phyloP scores from a whole-genome alignment of 1,284 basidiomycete genomes.

The Lignosus rhinocerotis region DNA sequence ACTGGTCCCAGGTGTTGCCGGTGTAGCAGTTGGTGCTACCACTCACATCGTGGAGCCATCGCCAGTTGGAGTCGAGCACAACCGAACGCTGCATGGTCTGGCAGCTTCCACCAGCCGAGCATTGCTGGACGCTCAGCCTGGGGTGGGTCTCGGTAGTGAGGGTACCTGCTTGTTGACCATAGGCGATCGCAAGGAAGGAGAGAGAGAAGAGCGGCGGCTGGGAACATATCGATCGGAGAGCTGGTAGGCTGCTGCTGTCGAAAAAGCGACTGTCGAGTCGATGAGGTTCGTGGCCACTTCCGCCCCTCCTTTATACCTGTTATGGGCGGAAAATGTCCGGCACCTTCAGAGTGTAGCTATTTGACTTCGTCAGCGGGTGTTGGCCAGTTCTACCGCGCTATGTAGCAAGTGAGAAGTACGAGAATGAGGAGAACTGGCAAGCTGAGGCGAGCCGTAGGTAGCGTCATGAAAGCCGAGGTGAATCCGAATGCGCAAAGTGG shows the following conservation, averaged over 20 bases:
- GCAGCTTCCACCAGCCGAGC: slow-evolving; percentile 29
- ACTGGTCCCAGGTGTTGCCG: slow-evolving; percentile 36
- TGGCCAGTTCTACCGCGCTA: slow-evolving; percentile 5
- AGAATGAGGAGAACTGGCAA: not conserved
- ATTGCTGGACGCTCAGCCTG: slow-evolving; percentile 32
- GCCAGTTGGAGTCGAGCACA: slow-evolving; percentile 41
- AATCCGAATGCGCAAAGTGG: slow-evolving; percentile 7
- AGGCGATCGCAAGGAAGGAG: slow-evolving; percentile 28
- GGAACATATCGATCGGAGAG: slow-evolving; percentile 28
- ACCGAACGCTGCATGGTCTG: slow-evolving; percentile 28
- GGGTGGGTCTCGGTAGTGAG: slow-evolving; percentile 38
- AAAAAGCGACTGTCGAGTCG: slow-evolving; percentile 19
- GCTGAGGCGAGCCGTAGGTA: not conserved
- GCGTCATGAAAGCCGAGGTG: slow-evolving; percentile 9
- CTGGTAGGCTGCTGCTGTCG: slow-evolving; percentile 7
- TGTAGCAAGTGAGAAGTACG: not conserved
- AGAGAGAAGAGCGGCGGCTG: slow-evolving; percentile 27
- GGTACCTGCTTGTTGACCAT: slow-evolving; percentile 38
- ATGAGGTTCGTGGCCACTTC: slow-evolving; percentile 8
- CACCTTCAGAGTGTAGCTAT: not conserved
- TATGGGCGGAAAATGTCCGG: slow-evolving; percentile 16
- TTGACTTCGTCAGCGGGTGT: not conserved
- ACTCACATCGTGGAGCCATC: slow-evolving; percentile 35
- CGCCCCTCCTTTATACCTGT: slow-evolving; percentile 10
- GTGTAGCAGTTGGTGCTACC: slow-evolving; percentile 41